phyloP scores from a whole-genome alignment of 805 yeast genomes.

The Sporopachydermia lactativora region DNA sequence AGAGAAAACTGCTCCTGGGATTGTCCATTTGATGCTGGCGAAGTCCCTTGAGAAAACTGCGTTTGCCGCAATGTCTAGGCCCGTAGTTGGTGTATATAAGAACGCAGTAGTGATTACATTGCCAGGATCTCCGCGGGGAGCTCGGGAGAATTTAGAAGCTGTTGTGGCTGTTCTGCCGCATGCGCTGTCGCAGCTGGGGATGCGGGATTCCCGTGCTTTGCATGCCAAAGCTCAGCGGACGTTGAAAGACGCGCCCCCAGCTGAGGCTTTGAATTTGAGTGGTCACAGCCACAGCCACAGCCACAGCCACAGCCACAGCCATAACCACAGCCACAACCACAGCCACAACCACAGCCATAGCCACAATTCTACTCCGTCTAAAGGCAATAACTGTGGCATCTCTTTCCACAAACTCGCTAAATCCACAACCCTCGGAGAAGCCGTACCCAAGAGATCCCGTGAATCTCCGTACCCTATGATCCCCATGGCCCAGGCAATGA shows the following conservation, averaged over 20 bases:
- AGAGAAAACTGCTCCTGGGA: constrained; percentile 32
- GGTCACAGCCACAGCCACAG: constrained; percentile 7
- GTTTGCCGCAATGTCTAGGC: constrained; percentile 34
- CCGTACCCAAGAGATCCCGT: constrained; percentile 29
- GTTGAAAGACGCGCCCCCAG: constrained; percentile 14
- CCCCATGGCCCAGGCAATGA: constrained; percentile 26
- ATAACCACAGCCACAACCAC: constrained; percentile 8
- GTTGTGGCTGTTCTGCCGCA: constrained; percentile 26
- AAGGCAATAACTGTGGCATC: constrained; percentile 18
- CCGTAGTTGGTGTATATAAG: constrained; percentile 31
- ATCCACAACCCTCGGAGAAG: constrained; percentile 21
- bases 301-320: constrained; percentile 6
- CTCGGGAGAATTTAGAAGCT: constrained; percentile 29
- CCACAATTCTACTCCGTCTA: constrained; percentile 8
- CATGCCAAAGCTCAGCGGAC: constrained; percentile 21
- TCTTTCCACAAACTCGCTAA: constrained; percentile 22
- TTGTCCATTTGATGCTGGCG: constrained; percentile 32
- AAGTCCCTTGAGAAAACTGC: constrained; percentile 31
- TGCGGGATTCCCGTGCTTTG: constrained; percentile 24
- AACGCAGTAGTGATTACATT: constrained; percentile 28
- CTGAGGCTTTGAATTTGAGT: constrained; percentile 6
- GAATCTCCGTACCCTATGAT: constrained; percentile 36
- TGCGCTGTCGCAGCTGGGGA: constrained; percentile 25
- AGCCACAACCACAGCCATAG: constrained; percentile 5
- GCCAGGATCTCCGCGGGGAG: constrained; percentile 41